phyloP scores from a whole-genome alignment of 441 rosid species.

The Gossypium gossypioides region DNA sequence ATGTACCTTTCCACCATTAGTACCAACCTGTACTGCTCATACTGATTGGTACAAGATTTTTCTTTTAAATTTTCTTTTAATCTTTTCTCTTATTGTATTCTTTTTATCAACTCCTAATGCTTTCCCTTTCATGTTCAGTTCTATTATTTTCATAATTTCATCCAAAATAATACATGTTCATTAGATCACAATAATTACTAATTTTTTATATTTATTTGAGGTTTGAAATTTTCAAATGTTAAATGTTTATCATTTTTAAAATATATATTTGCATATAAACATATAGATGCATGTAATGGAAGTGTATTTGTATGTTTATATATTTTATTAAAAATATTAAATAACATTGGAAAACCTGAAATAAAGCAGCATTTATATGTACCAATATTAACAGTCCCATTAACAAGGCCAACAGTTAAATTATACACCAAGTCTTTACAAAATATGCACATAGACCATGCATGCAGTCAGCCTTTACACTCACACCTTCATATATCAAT shows the following conservation, averaged over 20 bases:
- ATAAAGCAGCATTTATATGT: too few species aligned
- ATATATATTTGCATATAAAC: not conserved
- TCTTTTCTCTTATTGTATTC: not conserved
- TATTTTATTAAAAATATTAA: not conserved
- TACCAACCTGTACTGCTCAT: not conserved
- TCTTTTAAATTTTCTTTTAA: not conserved
- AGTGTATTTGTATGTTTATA: not conserved
- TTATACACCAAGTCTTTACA: not conserved
- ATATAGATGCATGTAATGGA: not conserved
- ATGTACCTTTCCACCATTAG: not conserved
- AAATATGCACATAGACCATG: not conserved
- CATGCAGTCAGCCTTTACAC: too few species aligned
- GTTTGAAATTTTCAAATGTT: not conserved
- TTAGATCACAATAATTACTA: not conserved
- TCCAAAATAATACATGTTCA: not conserved
- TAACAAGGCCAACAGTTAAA: too few species aligned
- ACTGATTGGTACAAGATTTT: not conserved
- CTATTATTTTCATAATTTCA: not conserved
- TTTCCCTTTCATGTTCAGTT: not conserved
- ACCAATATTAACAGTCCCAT: too few species aligned
- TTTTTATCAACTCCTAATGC: not conserved
- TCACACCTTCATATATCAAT: not conserved
- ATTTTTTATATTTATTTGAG: not conserved
- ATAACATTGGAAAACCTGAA: too few species aligned
- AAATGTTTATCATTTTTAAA: not conserved